A percentile compares a stretch with the other conserved stretches of the same genome.
Evolutionary conservation across 2,329 filamentous ascomycete genomes (phyloP).

Genomic region (Cryphonectria carpinicola): DNA sequence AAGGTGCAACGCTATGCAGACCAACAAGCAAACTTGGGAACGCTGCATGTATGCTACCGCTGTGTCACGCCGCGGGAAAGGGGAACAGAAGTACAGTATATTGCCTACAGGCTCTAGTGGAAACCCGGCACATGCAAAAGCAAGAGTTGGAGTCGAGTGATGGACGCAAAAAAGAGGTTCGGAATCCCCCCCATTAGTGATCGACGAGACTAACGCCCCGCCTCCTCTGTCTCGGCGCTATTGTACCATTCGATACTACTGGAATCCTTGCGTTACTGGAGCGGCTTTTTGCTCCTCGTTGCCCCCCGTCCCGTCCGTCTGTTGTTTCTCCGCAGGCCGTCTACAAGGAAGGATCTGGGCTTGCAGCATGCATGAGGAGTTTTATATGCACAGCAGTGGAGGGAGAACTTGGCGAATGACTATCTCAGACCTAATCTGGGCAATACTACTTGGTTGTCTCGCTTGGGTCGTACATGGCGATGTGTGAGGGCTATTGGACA

Average conservation of each 20-base stretch:
- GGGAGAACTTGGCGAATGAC: slow-evolving; percentile 3
- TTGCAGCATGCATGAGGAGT: slow-evolving; percentile 1
- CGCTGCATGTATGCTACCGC: not conserved
- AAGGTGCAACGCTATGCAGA: slow-evolving; percentile 2
- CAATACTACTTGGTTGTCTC: not conserved
- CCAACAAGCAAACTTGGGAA: not conserved
- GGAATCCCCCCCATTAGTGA: not conserved
- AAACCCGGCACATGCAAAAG: not conserved
- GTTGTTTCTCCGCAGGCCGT: slow-evolving; percentile 16
- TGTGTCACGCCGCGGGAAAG: not conserved
- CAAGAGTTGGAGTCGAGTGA: not conserved
- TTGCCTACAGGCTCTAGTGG: not conserved
- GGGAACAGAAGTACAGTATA: not conserved
- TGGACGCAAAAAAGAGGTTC: not conserved
- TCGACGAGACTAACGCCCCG: slow-evolving; percentile 9
- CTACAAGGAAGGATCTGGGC: not conserved
- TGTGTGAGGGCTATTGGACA: not conserved
- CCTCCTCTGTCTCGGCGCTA: slow-evolving; percentile 15
- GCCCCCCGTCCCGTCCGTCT: not conserved
- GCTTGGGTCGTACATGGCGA: not conserved
- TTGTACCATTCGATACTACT: slow-evolving; percentile 14
- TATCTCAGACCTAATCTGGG: not conserved
- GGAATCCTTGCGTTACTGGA: slow-evolving; percentile 15
- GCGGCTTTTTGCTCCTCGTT: slow-evolving; percentile 6
- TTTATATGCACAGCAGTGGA: not conserved